Conservation (phyloP, 257 asterid genomes). For the Solanum chilense region DNA sequence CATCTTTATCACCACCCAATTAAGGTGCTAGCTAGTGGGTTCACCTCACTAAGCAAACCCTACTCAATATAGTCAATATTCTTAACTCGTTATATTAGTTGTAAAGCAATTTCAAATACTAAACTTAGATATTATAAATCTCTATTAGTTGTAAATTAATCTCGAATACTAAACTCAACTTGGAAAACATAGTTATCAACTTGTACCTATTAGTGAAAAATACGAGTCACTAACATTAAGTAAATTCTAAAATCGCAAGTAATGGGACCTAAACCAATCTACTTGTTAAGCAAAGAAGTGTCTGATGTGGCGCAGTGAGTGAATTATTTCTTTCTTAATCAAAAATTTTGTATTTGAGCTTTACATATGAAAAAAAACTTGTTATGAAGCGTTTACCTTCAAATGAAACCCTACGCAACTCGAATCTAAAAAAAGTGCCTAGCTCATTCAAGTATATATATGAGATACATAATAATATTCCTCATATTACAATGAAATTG, state of each 20-base stretch:
- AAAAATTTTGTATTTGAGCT: background rate
- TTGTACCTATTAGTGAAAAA: background rate
- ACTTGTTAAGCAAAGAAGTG: too few relatives aligned
- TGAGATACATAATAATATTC: background rate
- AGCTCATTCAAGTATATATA: background rate
- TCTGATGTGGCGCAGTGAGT: background rate
- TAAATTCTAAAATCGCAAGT: too few relatives aligned
- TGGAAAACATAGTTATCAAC: background rate
- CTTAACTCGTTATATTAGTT: background rate
- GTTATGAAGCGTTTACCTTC: fast-evolving
- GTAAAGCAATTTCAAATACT: background rate
- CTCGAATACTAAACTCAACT: background rate
- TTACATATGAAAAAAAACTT: too few relatives aligned
- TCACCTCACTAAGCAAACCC: background rate
- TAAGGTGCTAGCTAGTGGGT: background rate
- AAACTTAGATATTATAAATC: background rate
- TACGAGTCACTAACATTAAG: background rate
- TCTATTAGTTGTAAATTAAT: background rate
- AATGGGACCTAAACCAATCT: too few relatives aligned
- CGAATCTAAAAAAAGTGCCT: background rate
- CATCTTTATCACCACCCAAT: background rate
- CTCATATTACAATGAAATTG: background rate
- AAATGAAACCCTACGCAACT: background rate
- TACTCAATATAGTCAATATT: background rate
- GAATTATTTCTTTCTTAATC: background rate